Base-by-base conservation (phyloP, 2,329 filamentous ascomycete genomes). In the Neocucurbitaria cava region DNA sequence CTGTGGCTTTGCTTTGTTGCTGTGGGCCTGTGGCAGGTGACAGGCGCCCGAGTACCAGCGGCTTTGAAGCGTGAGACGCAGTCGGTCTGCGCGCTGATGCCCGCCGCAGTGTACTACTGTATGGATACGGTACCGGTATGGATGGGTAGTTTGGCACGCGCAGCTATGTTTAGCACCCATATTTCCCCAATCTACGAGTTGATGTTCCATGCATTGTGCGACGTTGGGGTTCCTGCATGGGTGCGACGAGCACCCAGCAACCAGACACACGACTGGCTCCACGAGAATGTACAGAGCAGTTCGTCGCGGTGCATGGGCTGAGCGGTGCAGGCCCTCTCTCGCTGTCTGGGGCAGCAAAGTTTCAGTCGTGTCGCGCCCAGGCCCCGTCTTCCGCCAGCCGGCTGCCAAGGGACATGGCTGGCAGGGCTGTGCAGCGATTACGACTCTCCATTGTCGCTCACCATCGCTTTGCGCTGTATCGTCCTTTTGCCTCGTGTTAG, bases 401-500 rank as follows among this genome's bases (percentile, higher is more conserved):
- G 61, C 33, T 28, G 61, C 61, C 61, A 63, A 63, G 60, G 21
- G 35, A 15, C 40, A 52, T 54, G 49, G 57, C 50, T 50, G 47
- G 54, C 49, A 49, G 49, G 58, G 55, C 60, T 61, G 58, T 61
- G 62, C 61, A 64, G 17, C 56, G 63, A 64, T 68, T 64, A 66
- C 65, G 63, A 62, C 54, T 61, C 54, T 50, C 56, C 13, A 36
- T 53, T 44, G 55, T 43, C 54, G 49, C 46, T 61, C 52, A 58
- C 58, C 54, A 56, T 62, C 52, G 52, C 38, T 47, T 49, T 40
- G 49, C 46, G 44, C 46, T 59, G 44, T 53, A 55, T 59, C 40
- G 52, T 48, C 45, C 46, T 26, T 31, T 33, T 41, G 24, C 18
- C 17, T 35, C 43, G n/a, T 50, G 26, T 43, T 53, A 49, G 46